A percentile compares a stretch with the other conserved stretches of the same genome.
phyloP scores from a whole-genome alignment of 495 filamentous ascomycete genomes.

The Pyrenula aspistea region DNA sequence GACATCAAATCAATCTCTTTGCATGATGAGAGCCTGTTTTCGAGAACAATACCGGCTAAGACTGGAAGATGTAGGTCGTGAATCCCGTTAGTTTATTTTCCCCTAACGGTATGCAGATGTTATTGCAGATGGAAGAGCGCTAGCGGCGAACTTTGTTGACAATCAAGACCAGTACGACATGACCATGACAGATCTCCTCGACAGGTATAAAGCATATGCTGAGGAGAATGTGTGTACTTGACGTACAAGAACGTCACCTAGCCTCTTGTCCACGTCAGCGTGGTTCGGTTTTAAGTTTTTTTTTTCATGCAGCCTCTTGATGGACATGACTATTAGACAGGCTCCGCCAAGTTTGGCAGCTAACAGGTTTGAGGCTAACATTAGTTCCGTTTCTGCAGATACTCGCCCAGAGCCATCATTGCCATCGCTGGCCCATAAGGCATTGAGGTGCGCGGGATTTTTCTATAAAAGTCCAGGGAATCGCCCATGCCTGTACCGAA shows the following conservation, averaged over 20 bases:
- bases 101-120: slow-evolving; percentile 14
- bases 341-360: too few species aligned
- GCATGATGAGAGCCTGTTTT: slow-evolving; percentile 19
- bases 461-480: slow-evolving; percentile 53
- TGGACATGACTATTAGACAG: too few species aligned
- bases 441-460: slow-evolving; percentile 60
- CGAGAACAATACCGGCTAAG: slow-evolving; percentile 6
- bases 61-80: not conserved
- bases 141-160: slow-evolving; percentile 38
- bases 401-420: slow-evolving; percentile 58
- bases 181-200: slow-evolving; percentile 36
- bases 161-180: slow-evolving; percentile 22
- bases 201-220: slow-evolving; percentile 38
- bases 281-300: too few species aligned
- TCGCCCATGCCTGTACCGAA: slow-evolving; percentile 66
- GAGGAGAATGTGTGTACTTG: slow-evolving; percentile 36
- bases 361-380: too few species aligned
- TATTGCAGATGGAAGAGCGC: slow-evolving; percentile 37
- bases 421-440: slow-evolving; percentile 72
- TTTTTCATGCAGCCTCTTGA: too few species aligned
- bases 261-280: too few species aligned
- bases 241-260: too few species aligned
- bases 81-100: slow-evolving; percentile 1
- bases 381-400: slow-evolving; percentile 46
- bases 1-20: slow-evolving; percentile 23